Base-by-base conservation (phyloP, 495 filamentous ascomycete genomes). In the Penicillium lividum region DNA sequence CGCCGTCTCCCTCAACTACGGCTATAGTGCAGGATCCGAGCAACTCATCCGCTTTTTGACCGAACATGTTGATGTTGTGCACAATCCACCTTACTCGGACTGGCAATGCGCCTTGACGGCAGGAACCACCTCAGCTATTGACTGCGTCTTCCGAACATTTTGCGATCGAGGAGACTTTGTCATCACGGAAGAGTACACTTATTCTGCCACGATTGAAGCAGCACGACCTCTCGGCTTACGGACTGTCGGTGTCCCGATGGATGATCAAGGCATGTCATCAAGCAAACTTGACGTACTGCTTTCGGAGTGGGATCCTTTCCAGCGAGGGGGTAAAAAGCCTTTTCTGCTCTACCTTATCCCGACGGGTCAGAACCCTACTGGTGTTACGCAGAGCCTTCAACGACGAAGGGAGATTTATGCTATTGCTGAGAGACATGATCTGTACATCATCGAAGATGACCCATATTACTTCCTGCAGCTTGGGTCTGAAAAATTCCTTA, bases 371-470 rank as follows among this genome's bases (percentile, higher is more conserved):
- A 93, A 93, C 64, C 90, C 90, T 0, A 91, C 89, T 2, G 90
- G 90, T 3, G 82, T 86, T 33, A 92, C 90, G 27, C 85, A 88
- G 70, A 69, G 81, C 15, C 63, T 59, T 47, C 60, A 73, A 68
- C 77, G 90, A 36, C 67, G 89, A 16, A 58, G 74, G 43, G 82
- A 76, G 22, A 77, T 93, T 44, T 92, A 92, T 74, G 72, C 65
- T 0, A 78, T 93, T 16, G 82, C 81, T 47, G 80, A 84, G 64
- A 81, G 86, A 68, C 86, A 91, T 66, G 89, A 92, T 65, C 57
- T 93, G 29, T 82, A 81, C 62, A 88, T 93, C 67, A 64, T 93
- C 51, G 90, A 93, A 72, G 90, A 93, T 66, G 90, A 93, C 62
- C 90, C 90, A 22, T 92, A 92, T 56, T 82, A 53, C 38, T 66